These are phyloP conservation scores for Lasiosphaeria miniovina DNA, from an alignment of 495 filamentous ascomycete genomes.

Conservation along the genomic window DNA sequence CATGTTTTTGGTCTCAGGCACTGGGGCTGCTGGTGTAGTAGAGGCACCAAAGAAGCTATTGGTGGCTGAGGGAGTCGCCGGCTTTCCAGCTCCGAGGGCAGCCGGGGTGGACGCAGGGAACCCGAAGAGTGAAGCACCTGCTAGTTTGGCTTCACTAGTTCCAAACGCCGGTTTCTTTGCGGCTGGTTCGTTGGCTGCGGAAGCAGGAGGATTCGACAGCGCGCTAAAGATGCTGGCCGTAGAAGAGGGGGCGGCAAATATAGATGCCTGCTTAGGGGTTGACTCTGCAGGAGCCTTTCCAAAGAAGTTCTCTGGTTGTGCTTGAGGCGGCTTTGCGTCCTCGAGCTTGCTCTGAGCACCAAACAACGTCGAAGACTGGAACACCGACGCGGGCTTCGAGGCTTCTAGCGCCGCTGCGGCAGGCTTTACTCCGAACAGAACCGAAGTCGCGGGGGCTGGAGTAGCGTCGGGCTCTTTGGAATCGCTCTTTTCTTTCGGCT, in stretches of 20 bases:
- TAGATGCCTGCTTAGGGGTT: constrained; percentile 2
- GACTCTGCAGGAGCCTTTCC: constrained; percentile 24
- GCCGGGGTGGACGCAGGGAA: constrained; percentile 17
- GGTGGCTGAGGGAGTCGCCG: constrained; percentile 16
- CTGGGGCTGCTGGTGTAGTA: constrained; percentile 6
- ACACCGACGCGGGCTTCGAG: constrained; percentile 26
- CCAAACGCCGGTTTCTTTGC: constrained; percentile 25
- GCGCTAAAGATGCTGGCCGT: constrained; percentile 34
- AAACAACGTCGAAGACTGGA: constrained; percentile 45
- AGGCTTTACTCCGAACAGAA: constrained; percentile 23
- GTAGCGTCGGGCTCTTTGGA: constrained; percentile 17
- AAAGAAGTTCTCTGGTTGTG: constrained; percentile 30
- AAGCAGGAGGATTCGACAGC: constrained; percentile 12
- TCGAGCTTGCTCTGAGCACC: constrained; percentile 35
- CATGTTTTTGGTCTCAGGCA: constrained; percentile 9
- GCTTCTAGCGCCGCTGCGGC: constrained; percentile 15
- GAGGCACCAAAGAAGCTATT: constrained; percentile 22
- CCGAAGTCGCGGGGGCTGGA: constrained; percentile 15
- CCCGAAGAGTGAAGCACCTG: constrained; percentile 11
- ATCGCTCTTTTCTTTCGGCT: constrained; percentile 21
- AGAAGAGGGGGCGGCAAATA: constrained; percentile 29
- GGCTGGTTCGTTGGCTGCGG: constrained; percentile 20
- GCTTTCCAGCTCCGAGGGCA: constrained; percentile 18
- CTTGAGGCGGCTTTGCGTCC: constrained; percentile 16
- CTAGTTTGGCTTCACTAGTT: constrained; percentile 26